Evolutionary conservation across 1,284 basidiomycete species (phyloP), one percentile per base, ranked within the genome.

Genomic region (Paramarasmius palmivorus): DNA sequence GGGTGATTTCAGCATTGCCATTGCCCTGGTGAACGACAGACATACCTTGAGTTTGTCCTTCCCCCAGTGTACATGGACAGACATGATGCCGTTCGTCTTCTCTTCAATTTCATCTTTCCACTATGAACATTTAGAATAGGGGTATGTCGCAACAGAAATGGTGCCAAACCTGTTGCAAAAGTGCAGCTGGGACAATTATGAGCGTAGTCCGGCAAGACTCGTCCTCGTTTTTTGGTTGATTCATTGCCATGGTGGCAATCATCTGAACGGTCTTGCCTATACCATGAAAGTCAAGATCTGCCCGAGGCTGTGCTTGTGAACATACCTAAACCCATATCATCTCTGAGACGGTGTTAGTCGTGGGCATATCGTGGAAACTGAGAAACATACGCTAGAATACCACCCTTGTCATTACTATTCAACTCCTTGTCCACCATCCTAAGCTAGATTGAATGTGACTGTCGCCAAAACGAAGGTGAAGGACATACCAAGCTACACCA

Each of bases 321-420:
- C 53, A 2, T 63, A 79, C 89, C 89, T 42, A 92, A 79, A 70
- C 90, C 92, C 93, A 97, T 95, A 65, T 97, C 93, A 67, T 97
- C 94, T 14, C 82, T 84, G 52, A 55, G 22, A 26, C 10, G 23
- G 51, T 32, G 14, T 55, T 58, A 26, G 57, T 49, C 19, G 55
- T 53, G 45, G 49, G 22, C 29, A 57, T 46, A 37, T 49, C 44
- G 17, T 23, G 20, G 15, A n/a, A 1, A 25, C 2, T 22, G 32
- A n/a, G 46, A 39, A 12, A 73, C 79, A 57, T 56, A 83, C 72
- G 92, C 92, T 17, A 94, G 74, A 59, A 94, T 92, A 36, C 92
- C 92, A 57, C 86, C 85, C 59, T 70, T 77, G 56, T 81, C 71
- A 2, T 58, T 56, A 29, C 75, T 69, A 10, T 69, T 68, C 29